Evolutionary conservation across 495 filamentous ascomycete genomes (phyloP).

Genomic region (Mytilinidion resinicola): DNA sequence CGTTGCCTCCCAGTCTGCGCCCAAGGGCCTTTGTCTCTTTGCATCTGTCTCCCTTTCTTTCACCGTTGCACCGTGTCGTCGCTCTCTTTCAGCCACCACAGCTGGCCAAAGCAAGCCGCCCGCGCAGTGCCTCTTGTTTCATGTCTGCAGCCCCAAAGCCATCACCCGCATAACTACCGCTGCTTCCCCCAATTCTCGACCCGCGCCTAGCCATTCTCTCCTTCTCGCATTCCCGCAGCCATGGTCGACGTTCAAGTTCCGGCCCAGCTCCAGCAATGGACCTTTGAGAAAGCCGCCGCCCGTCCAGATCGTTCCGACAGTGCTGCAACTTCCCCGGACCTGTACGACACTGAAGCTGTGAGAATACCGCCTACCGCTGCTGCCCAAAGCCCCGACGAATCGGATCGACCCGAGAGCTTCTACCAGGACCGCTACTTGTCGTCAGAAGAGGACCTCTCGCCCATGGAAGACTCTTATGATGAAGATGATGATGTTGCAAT

Average conservation of each 20-base stretch:
- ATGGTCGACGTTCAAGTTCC: slow-evolving; percentile 23
- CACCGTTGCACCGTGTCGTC: not conserved
- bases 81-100: slow-evolving; percentile 5
- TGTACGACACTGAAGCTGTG: slow-evolving; percentile 24
- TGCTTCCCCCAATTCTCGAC: slow-evolving; percentile 4
- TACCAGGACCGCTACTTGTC: slow-evolving; percentile 26
- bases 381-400: not conserved
- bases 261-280: slow-evolving; percentile 29
- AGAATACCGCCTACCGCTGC: slow-evolving; percentile 18
- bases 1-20: not conserved
- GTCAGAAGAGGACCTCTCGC: slow-evolving; percentile 27
- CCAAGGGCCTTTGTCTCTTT: not conserved
- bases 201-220: not conserved
- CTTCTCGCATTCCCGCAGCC: slow-evolving; percentile 1
- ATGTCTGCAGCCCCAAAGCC: slow-evolving; percentile 11
- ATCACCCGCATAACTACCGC: slow-evolving; percentile 19
- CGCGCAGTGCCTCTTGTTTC: slow-evolving; percentile 19
- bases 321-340: slow-evolving; percentile 24
- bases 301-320: slow-evolving; percentile 23
- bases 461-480: slow-evolving; percentile 11
- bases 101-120: slow-evolving; percentile 15
- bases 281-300: slow-evolving; percentile 20
- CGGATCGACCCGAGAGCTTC: slow-evolving; percentile 13
- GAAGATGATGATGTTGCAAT: slow-evolving; percentile 6
- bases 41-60: not conserved